Evolutionary conservation across 495 filamentous ascomycete species (phyloP).

Genomic region (Amniculicola lignicola): DNA sequence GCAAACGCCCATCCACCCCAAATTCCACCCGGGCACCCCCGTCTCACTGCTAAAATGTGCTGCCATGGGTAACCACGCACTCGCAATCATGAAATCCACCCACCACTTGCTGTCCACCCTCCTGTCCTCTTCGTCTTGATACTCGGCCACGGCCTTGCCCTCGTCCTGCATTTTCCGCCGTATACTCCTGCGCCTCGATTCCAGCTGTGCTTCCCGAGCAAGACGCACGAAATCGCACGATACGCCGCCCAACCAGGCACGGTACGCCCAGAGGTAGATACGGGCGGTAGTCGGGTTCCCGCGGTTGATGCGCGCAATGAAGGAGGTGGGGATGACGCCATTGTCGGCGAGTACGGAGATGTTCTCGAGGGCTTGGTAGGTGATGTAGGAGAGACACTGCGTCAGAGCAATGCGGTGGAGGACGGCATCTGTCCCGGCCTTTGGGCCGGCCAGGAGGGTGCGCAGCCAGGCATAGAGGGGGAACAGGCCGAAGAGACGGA

Average conservation of each 20-base stretch:
- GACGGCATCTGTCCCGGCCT: constrained; percentile 35
- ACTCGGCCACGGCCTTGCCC: constrained; percentile 18
- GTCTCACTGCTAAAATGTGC: constrained; percentile 34
- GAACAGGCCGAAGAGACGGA: constrained; percentile 40
- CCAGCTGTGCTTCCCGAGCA: constrained; percentile 32
- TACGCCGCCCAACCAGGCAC: constrained; percentile 39
- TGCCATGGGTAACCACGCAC: constrained; percentile 41
- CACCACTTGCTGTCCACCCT: constrained; percentile 41
- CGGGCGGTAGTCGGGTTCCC: constrained; percentile 29
- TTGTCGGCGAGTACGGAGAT: constrained; percentile 36
- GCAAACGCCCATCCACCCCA: constrained; percentile 39
- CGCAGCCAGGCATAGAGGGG: constrained; percentile 40
- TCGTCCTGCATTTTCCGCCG: constrained; percentile 26
- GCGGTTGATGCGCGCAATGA: constrained; percentile 31
- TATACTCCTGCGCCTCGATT: constrained; percentile 10
- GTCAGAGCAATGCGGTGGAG: constrained; percentile 37
- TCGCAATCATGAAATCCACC: constrained; percentile 37
- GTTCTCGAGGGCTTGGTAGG: constrained; percentile 42
- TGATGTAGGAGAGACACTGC: constrained; percentile 37
- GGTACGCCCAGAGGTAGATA: constrained; percentile 37
- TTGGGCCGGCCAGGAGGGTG: constrained; percentile 34
- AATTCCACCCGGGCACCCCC: constrained; percentile 38
- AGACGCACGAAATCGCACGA: constrained; percentile 38
- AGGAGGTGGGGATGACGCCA: constrained; percentile 24
- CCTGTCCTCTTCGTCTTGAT: constrained; percentile 27